These are phyloP conservation scores for Penicillium malachiteum DNA, from an alignment of 495 filamentous ascomycete genomes.

Conservation along the genomic window DNA sequence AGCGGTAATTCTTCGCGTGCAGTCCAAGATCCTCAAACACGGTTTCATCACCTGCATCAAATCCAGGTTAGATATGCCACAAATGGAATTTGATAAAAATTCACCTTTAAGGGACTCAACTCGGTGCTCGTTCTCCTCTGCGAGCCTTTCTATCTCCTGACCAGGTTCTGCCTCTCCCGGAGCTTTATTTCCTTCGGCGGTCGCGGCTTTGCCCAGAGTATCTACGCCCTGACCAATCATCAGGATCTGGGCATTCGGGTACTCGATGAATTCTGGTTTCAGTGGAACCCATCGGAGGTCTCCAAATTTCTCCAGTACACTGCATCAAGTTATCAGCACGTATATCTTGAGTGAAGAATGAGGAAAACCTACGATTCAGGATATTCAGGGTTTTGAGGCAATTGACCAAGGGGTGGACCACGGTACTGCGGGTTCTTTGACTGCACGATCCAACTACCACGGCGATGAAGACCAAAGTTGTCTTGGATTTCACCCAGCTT, in stretches of 20 bases:
- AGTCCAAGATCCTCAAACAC: slow-evolving; percentile 55
- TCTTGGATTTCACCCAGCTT: slow-evolving; percentile 71
- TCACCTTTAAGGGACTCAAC: slow-evolving; percentile 55
- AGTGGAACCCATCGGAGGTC: slow-evolving; percentile 72
- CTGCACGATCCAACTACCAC: slow-evolving; percentile 76
- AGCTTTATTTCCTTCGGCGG: slow-evolving; percentile 56
- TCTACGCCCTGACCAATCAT: slow-evolving; percentile 73
- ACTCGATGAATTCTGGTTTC: slow-evolving; percentile 74
- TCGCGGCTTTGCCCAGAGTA: slow-evolving; percentile 57
- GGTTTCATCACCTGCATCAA: slow-evolving; percentile 45
- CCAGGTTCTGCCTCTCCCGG: slow-evolving; percentile 57
- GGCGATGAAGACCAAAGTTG: slow-evolving; percentile 68
- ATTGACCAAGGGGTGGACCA: slow-evolving; percentile 58
- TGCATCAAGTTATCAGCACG: slow-evolving; percentile 16
- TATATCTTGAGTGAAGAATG: background rate
- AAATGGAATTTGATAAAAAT: slow-evolving; percentile 6
- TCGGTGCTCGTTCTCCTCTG: slow-evolving; percentile 61
- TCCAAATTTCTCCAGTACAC: slow-evolving; percentile 70
- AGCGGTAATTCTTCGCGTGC: slow-evolving; percentile 51
- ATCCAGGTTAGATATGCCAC: background rate
- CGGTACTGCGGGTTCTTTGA: slow-evolving; percentile 76
- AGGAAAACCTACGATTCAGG: slow-evolving; percentile 60
- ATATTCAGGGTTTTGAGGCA: slow-evolving; percentile 70
- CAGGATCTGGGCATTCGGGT: slow-evolving; percentile 75
- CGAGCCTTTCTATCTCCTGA: slow-evolving; percentile 58